Evolutionary conservation across 805 yeast genomes (phyloP), one percentile per base, ranked within the genome.

Genomic region (Zygosaccharomyces bailii): DNA sequence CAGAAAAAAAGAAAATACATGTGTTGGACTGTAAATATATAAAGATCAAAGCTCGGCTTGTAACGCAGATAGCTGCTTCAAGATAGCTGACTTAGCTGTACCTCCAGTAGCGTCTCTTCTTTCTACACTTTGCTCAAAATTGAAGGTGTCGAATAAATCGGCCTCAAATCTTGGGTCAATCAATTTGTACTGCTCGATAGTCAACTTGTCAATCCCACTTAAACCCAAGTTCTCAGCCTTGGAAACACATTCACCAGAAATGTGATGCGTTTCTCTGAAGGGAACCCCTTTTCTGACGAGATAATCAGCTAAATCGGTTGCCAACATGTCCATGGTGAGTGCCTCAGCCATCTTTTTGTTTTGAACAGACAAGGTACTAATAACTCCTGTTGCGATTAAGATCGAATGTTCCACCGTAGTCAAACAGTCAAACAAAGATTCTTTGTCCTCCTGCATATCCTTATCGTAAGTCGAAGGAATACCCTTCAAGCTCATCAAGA

Each of bases 361-460:
- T 56, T 85, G 75, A 54, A 90, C 86, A 33, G 66, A 61, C 57
- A 93, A 75, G 1, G 99, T 93, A 2, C 97, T 88, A 37, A 93
- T 74, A 5, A 93, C 98, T 53, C 99, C 99, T 1, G 97, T 90
- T 24, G 98, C 95, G 61, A 93, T 93, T 53, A 86, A 74, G 37
- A 90, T 77, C 1, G 98, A 93, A 69, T 93, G 98, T 57, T 88
- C 95, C 18, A 91, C 95, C 1, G 99, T 91, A 40, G 79, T 73
- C 65, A 93, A 69, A 54, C 86, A 80, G 69, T 93, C 99, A 60
- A 93, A 93, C 51, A 93, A 73, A n/a, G 99, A 96, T 69, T 93
- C 99, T 68, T 93, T 93, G 68, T 93, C 99, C 69, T 93, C 99
- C 72, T 93, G 99, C 84, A 93, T 83, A 67, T 93, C 99, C 71